Base-by-base conservation (phyloP, 2,329 filamentous ascomycete genomes). In the Diaporthe longicolla region DNA sequence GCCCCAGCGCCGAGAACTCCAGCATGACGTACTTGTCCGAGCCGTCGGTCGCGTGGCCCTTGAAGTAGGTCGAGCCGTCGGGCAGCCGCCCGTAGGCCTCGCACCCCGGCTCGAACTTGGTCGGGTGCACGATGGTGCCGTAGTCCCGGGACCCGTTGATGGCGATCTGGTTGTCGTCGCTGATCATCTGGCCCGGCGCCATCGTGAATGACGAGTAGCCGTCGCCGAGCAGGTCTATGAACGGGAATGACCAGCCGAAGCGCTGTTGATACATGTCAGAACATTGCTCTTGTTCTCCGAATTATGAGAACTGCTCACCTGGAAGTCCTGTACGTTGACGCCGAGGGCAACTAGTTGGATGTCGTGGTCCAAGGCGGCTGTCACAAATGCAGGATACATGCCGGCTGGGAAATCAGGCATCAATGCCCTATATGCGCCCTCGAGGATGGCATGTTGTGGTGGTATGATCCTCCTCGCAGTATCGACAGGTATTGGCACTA, bases 321-420 rank as follows among this genome's bases (percentile, higher is more conserved):
- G 83, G 66, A 89, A 89, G 77, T 89, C 87, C 0, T 84, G 80
- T 9, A 87, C 80, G 3, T 81, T 81, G 68, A 85, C 79, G 24
- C 82, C 79, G 43, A 80, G 81, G 3, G 81, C 83, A 35, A 81
- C 81, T 4, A 86, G 79, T 74, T 85, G 84, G 11, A 89, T 82
- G 65, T 89, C 87, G 73, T 89, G 87, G 76, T 89, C 87, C 35
- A 87, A 82, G 7, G 85, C 83, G 1, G 85, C 85, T 77, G 88
- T 86, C 9, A 88, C 76, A 72, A 89, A 76, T 54, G 89, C 85
- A 1, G 89, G 89, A 76, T 90, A 91, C 84, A 85, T 87, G 76
- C 84, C 86, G 15, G 79, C 73, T 0, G 88, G 87, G 48, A 90
- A 89, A 6, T 80, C 77, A 1, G 88, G 88, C 6, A 90, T 81